Base-by-base conservation (phyloP, 179 eudicot species). In the Camellia oleifera region DNA sequence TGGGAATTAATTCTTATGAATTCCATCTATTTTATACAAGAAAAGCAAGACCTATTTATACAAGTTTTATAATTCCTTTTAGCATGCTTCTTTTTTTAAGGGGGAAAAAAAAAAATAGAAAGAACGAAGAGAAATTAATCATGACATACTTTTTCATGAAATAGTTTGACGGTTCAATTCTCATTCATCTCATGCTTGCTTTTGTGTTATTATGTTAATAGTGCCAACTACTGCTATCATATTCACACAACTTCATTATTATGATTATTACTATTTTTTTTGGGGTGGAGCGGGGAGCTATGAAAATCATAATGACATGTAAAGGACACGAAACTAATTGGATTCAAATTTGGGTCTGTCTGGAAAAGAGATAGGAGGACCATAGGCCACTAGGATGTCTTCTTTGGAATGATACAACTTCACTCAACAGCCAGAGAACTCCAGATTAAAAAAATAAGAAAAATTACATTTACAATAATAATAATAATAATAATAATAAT, bases 321-420 rank as follows among this genome's bases (percentile, higher is more conserved):
- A n/a, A 70, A 70, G 32, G 74, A n/a, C 56, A 70, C 0, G 54
- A 46, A 70, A 70, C 26, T 70, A 70, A 71, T 15, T 71, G 75
- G 10, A 18, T 9, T 71, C 57, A 48, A 10, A 48, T 3, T 18
- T 0, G 5, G 15, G 23, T 71, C 57, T n/a, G 40, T 32, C 32
- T 69, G 3, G 52, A n/a, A 71, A 46, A 40, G 53, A 18, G 48
- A 46, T 10, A 50, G 20, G 40, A 71, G 20, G 40, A 71, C 63
- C 7, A 13, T 72, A 26, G 12, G 18, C 10, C 26, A 15, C 44
- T 57, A 52, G 50, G 52, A 74, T 40, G 26, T 15, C 65, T 46
- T 8, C 44, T 4, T 58, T 74, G 77, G 77, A 4, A 58, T 32
- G 45, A 17, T 65, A 74, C 52, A 58, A 32, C 52, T 74, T 74